These are phyloP conservation scores for Clonostachys rhizophaga DNA, from an alignment of 2,329 filamentous ascomycete genomes.

Conservation along the genomic window DNA sequence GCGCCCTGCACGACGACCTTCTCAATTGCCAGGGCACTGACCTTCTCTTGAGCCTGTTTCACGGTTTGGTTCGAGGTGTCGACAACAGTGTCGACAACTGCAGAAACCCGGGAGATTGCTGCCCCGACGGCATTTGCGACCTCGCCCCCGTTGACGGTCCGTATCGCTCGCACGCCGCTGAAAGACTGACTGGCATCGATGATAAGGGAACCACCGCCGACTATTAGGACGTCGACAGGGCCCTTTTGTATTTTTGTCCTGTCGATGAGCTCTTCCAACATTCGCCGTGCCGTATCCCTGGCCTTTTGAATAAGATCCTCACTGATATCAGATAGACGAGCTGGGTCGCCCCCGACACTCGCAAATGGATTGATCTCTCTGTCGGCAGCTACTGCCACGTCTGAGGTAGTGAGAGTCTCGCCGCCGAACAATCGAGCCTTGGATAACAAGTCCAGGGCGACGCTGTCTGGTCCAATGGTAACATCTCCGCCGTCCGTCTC, in stretches of 20 bases:
- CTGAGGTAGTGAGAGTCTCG: constrained; percentile 52
- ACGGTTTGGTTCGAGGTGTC: constrained; percentile 35
- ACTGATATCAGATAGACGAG: constrained; percentile 32
- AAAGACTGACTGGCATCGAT: constrained; percentile 41
- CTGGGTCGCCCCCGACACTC: constrained; percentile 24
- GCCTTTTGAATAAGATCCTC: constrained; percentile 27
- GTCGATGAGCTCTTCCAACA: constrained; percentile 52
- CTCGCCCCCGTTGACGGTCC: constrained; percentile 50
- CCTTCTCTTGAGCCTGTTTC: constrained; percentile 27
- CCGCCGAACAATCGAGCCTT: constrained; percentile 55
- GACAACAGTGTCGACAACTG: constrained; percentile 44
- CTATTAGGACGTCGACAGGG: constrained; percentile 55
- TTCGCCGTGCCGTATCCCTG: constrained; percentile 34
- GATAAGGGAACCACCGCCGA: constrained; percentile 59
- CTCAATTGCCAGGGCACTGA: constrained; percentile 33
- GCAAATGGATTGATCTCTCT: too few species aligned
- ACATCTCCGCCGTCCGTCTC: constrained; percentile 18
- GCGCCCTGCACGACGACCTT: constrained; percentile 40
- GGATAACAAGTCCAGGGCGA: constrained; percentile 49
- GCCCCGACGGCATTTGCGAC: constrained; percentile 64
- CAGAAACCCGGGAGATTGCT: constrained; percentile 55
- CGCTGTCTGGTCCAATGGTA: constrained; percentile 56
- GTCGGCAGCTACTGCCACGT: constrained; percentile 24
- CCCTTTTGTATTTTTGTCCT: constrained; percentile 58
- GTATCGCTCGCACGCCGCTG: constrained; percentile 47